Conservation (phyloP, 352 stramenopile genomes). For the Hyaloperonospora arabidopsidis region DNA sequence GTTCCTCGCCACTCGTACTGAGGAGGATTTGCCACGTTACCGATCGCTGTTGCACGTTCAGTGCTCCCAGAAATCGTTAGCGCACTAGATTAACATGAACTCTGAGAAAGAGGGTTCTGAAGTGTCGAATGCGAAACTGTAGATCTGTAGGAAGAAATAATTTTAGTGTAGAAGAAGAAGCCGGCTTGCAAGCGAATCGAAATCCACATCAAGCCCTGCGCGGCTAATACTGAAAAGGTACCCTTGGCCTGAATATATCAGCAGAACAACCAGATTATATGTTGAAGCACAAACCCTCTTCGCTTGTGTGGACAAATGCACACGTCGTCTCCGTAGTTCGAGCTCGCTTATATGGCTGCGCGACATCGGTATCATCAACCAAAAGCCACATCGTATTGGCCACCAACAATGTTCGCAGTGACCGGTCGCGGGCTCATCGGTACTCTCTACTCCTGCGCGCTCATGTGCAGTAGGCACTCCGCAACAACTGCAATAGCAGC, state of each 20-base stretch:
- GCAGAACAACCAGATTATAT: neutral
- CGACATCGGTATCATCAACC: constrained; percentile 1
- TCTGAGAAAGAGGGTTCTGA: constrained; percentile 25
- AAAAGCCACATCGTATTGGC: neutral
- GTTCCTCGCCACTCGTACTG: constrained; percentile 55
- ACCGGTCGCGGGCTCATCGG: constrained; percentile 4
- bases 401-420: constrained; percentile 7
- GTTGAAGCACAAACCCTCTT: constrained; percentile 24
- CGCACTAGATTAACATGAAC: constrained; percentile 57
- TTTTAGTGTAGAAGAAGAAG: too few species aligned
- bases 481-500: neutral
- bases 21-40: constrained; percentile 58
- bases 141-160: constrained; percentile 41
- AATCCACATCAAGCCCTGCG: constrained; percentile 4
- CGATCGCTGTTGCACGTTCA: constrained; percentile 61
- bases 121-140: constrained; percentile 21
- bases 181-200: too few species aligned
- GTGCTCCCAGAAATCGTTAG: constrained; percentile 78
- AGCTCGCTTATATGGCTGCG: constrained; percentile 20
- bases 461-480: constrained; percentile 1
- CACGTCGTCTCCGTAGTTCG: constrained; percentile 11
- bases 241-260: constrained; percentile 9
- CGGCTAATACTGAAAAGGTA: constrained; percentile 14
- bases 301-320: constrained; percentile 10
- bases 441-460: constrained; percentile 1